phyloP scores from a whole-genome alignment of 768 basidiomycete genomes.

The Rhodotorula sphaerocarpa region DNA sequence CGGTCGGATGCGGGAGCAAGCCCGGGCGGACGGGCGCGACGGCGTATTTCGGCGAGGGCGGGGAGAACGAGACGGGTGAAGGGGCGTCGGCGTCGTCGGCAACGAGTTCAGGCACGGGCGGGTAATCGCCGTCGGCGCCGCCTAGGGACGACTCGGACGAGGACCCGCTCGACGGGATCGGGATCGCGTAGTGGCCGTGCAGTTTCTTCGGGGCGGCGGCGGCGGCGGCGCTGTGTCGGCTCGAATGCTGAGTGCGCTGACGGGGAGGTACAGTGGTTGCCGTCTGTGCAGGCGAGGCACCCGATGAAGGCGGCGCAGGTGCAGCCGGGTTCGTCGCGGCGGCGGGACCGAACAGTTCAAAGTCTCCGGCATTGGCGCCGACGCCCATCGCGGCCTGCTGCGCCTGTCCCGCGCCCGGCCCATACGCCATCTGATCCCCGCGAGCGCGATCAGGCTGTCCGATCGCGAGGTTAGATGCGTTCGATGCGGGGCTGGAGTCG shows the following conservation, averaged over 20 bases:
- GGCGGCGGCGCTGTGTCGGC: no score
- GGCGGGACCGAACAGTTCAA: conserved; percentile 20
- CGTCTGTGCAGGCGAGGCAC: no score
- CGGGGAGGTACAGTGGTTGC: no score
- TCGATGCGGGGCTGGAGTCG: no score
- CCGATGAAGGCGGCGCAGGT: no score
- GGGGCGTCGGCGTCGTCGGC: conserved; percentile 13
- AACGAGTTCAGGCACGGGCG: conserved; percentile 19
- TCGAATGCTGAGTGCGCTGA: no score
- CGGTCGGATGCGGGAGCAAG: neutral
- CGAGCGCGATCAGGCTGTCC: no score
- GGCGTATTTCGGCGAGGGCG: neutral
- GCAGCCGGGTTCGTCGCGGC: neutral
- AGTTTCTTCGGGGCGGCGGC: no score
- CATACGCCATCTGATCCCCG: no score
- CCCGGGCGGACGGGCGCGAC: neutral
- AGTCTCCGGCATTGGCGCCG: conserved; percentile 6
- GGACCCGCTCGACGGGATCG: conserved; percentile 1
- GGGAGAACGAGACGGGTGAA: neutral
- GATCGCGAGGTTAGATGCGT: no score
- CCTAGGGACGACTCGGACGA: neutral
- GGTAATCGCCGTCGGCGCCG: conserved; percentile 3
- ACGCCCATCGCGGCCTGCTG: conserved; percentile 1
- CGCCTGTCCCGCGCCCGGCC: no score
- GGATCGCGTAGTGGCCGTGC: neutral